Percentiles rank a stretch among this genome's conserved stretches.
Conservation (phyloP, 768 basidiomycete species). For the Suillus discolor region DNA sequence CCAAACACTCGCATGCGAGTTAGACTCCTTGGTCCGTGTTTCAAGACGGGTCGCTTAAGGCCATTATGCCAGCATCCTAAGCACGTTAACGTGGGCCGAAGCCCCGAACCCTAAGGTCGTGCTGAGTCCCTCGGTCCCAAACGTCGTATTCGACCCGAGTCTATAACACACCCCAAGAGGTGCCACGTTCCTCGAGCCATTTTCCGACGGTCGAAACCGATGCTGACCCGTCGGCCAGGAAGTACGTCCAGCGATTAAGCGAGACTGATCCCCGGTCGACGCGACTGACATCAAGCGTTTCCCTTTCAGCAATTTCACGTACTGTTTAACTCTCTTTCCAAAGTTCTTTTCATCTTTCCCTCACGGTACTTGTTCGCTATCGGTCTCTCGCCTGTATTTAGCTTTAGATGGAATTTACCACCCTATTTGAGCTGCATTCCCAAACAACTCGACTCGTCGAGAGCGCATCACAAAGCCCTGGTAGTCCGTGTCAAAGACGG, state of each 20-base stretch:
- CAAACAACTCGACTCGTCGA: constrained; percentile 85
- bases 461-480: constrained; percentile 68
- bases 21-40: constrained; percentile 88
- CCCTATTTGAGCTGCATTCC: constrained; percentile 82
- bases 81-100: constrained; percentile 53
- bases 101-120: constrained; percentile 52
- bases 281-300: constrained; percentile 76
- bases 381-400: constrained; percentile 82
- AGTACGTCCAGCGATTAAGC: constrained; percentile 47
- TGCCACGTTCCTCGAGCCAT: constrained; percentile 64
- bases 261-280: constrained; percentile 55
- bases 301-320: constrained; percentile 82
- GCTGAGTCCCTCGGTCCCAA: constrained; percentile 67
- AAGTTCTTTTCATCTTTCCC: constrained; percentile 84
- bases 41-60: constrained; percentile 82
- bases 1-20: constrained; percentile 81
- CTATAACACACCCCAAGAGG: constrained; percentile 67
- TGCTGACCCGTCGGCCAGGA: constrained; percentile 63
- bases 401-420: constrained; percentile 87
- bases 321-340: constrained; percentile 82
- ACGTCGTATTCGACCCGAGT: constrained; percentile 52
- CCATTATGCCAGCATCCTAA: constrained; percentile 79
- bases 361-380: constrained; percentile 85
- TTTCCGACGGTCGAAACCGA: constrained; percentile 64
- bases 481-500: constrained; percentile 61